These are phyloP conservation scores for Solanum tacnaense DNA, from an alignment of 257 asterid genomes.

Conservation along the genomic window DNA sequence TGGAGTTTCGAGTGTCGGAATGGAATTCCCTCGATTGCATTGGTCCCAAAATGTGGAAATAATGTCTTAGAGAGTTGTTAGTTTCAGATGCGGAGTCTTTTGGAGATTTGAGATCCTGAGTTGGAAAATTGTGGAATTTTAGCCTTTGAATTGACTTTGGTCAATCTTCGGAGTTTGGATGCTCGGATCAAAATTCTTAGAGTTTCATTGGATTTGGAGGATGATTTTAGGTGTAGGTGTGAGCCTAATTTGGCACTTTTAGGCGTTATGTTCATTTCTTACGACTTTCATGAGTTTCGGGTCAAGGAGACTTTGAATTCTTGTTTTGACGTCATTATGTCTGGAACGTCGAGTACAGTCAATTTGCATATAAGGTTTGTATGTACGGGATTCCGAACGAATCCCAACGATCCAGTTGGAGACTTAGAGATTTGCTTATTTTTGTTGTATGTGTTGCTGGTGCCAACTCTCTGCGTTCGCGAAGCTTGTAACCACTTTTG, in stretches of 20 bases:
- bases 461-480: background rate
- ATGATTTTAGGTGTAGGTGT: background rate
- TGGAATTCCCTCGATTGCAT: background rate
- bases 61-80: background rate
- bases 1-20: too few species aligned
- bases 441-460: background rate
- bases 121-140: background rate
- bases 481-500: background rate
- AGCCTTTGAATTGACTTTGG: background rate
- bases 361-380: background rate
- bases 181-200: background rate
- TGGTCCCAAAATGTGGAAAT: background rate
- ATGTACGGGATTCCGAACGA: background rate
- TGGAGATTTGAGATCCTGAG: background rate
- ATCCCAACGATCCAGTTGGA: background rate
- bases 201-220: background rate
- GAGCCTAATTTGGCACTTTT: background rate
- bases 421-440: background rate
- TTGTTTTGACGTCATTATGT: background rate
- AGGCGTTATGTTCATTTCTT: background rate
- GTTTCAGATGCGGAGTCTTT: background rate
- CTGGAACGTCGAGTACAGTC: accelerated
- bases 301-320: background rate
- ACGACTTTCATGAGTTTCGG: background rate
- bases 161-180: background rate